Percentiles rank a stretch among this genome's conserved stretches.
Evolutionary conservation across 78 protist genomes (phyloP).

Genomic region (Isochrysis galbana): DNA sequence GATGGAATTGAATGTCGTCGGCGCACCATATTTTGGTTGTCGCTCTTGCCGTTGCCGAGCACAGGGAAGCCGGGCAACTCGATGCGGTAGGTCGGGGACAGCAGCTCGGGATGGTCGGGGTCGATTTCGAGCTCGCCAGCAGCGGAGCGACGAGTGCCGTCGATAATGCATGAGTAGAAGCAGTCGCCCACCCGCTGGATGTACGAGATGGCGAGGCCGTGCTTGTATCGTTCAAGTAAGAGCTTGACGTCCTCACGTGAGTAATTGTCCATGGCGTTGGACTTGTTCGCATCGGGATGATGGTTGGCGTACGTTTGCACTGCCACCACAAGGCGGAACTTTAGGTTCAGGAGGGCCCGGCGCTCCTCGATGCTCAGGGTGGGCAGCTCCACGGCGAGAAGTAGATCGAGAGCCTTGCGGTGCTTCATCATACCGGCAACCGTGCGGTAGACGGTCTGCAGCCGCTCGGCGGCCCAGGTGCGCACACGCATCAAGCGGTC

Average conservation of each 20-base stretch:
- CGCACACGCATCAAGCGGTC: not conserved
- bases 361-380: not conserved
- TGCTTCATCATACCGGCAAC: not conserved
- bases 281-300: no score
- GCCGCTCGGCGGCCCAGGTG: not conserved
- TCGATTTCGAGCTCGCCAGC: not conserved
- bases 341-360: not conserved
- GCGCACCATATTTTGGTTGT: slow-evolving; percentile 14
- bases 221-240: not conserved
- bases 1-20: no score
- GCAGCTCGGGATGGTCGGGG: not conserved
- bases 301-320: not conserved
- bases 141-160: not conserved
- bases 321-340: not conserved
- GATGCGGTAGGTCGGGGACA: not conserved
- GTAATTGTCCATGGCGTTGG: not conserved
- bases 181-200: not conserved
- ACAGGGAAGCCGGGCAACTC: not conserved
- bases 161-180: not conserved
- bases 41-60: not conserved
- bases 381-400: not conserved
- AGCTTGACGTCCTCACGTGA: not conserved
- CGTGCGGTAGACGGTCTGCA: not conserved
- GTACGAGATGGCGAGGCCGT: not conserved
- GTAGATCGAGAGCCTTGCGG: not conserved